These are phyloP conservation scores for Aspergillus chevalieri DNA, from an alignment of 2,329 filamentous ascomycete species.

Conservation along the genomic window DNA sequence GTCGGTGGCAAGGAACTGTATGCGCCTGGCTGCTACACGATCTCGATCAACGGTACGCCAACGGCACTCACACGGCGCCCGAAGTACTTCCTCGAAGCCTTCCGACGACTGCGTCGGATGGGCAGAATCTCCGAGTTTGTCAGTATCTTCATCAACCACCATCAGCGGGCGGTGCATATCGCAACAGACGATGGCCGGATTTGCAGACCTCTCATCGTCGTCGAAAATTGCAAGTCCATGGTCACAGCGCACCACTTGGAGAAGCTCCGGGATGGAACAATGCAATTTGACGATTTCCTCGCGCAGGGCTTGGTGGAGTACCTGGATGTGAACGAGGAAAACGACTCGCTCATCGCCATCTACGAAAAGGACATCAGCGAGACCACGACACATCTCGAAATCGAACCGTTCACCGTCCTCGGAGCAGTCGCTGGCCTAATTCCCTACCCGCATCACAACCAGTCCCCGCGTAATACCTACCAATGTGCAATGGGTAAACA, in stretches of 20 bases:
- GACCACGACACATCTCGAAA: slow-evolving; percentile 88
- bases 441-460: slow-evolving; percentile 97
- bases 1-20: slow-evolving; percentile 85
- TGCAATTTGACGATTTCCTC: slow-evolving; percentile 91
- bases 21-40: slow-evolving; percentile 72
- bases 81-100: slow-evolving; percentile 76
- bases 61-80: slow-evolving; percentile 80
- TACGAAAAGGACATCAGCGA: slow-evolving; percentile 78
- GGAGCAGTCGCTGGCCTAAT: slow-evolving; percentile 94
- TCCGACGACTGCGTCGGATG: slow-evolving; percentile 79
- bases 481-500: slow-evolving; percentile 99
- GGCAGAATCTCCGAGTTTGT: slow-evolving; percentile 94
- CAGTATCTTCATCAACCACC: slow-evolving; percentile 90
- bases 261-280: slow-evolving; percentile 72
- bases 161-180: slow-evolving; percentile 86
- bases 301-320: slow-evolving; percentile 89
- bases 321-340: slow-evolving; percentile 96
- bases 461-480: slow-evolving; percentile 96
- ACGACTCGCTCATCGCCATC: slow-evolving; percentile 87
- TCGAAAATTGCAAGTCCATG: slow-evolving; percentile 78
- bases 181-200: slow-evolving; percentile 96
- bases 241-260: slow-evolving; percentile 73
- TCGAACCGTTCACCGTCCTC: slow-evolving; percentile 94
- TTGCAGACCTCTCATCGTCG: slow-evolving; percentile 90
- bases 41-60: slow-evolving; percentile 93